Evolutionary conservation across 495 filamentous ascomycete genomes (phyloP), one percentile per base, ranked within the genome.

Genomic region (Trichoderma gamsii): DNA sequence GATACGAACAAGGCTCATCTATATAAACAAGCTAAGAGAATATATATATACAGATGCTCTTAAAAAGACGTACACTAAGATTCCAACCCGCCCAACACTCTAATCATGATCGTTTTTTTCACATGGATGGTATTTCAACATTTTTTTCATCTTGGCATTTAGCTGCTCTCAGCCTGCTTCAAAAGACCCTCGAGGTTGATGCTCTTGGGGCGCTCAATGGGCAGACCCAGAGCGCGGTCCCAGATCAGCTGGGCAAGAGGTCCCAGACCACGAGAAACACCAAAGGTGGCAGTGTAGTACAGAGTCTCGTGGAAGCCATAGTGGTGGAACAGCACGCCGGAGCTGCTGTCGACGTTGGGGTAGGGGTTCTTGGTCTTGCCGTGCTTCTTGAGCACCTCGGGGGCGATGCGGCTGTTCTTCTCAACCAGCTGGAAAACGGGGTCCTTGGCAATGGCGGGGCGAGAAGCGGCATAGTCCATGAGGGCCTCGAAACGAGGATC

Each of bases 311-410:
- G 89, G 86, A 97, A 96, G 64, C 93, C 95, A 74, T 95, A 99
- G 79, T 97, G 93, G 76, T 97, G 87, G 85, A 99, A 98, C 46
- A 99, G 83, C 5, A 97, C 96, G 67, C 95, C 95, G 2, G 92
- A 96, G 67, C 86, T 87, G 21, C 88, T 90, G 78, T 99, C 95
- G 66, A 99, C 95, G 74, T 99, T 99, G 61, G 95, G 95, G 78
- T 92, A 93, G 9, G 93, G 93, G 83, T 98, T 98, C 86, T 98
- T 98, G 71, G 95, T 98, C 90, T 97, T 97, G 74, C 95, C 95
- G 72, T 99, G 95, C 81, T 97, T 87, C 67, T 84, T 92, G 70
- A 99, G 80, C 35, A 99, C 95, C 18, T 85, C 85, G 13, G 95
- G 95, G 0, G 95, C 95, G 64, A 88, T 82, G 67, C 81, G 77